Percentiles rank a stretch among this genome's conserved stretches.
phyloP scores from a whole-genome alignment of 2,329 filamentous ascomycete species.

The Scytalidium sp. region DNA sequence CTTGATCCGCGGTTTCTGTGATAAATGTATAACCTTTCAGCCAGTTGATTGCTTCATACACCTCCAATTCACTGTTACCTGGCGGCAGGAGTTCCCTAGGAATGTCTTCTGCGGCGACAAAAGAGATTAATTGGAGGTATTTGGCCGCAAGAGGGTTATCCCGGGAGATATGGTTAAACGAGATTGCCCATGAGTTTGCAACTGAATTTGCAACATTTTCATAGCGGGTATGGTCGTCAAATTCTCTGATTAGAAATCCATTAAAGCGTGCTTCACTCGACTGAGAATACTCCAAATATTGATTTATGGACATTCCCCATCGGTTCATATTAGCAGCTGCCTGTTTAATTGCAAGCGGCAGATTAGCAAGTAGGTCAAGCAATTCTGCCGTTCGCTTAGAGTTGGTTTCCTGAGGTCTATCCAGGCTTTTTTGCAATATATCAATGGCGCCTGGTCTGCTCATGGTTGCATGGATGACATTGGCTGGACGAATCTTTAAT shows the following conservation, averaged over 20 bases:
- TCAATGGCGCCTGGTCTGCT: constrained; percentile 3
- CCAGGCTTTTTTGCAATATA: constrained; percentile 12
- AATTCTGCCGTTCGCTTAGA: constrained; percentile 1
- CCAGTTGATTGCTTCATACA: not conserved
- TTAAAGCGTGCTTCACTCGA: not conserved
- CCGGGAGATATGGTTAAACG: not conserved
- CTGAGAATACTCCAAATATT: not conserved
- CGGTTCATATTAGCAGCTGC: constrained; percentile 11
- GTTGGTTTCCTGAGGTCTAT: constrained; percentile 1
- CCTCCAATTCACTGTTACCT: not conserved
- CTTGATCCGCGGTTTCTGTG: not conserved
- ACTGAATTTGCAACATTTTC: not conserved
- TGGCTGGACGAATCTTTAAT: constrained; percentile 3
- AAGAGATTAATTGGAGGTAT: constrained; percentile 2
- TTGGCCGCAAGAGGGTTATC: not conserved
- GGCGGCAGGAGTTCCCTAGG: not conserved
- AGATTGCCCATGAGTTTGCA: not conserved
- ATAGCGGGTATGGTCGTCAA: not conserved
- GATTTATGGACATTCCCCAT: constrained; percentile 1
- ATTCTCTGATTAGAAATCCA: not conserved
- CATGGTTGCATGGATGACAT: constrained; percentile 6
- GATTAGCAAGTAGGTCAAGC: constrained; percentile 7
- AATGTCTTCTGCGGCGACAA: not conserved
- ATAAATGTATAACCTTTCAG: constrained; percentile 2
- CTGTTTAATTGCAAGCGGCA: constrained; percentile 13